phyloP scores from a whole-genome alignment of 176 grass and related monocot species.

The Zoysia pacifica region DNA sequence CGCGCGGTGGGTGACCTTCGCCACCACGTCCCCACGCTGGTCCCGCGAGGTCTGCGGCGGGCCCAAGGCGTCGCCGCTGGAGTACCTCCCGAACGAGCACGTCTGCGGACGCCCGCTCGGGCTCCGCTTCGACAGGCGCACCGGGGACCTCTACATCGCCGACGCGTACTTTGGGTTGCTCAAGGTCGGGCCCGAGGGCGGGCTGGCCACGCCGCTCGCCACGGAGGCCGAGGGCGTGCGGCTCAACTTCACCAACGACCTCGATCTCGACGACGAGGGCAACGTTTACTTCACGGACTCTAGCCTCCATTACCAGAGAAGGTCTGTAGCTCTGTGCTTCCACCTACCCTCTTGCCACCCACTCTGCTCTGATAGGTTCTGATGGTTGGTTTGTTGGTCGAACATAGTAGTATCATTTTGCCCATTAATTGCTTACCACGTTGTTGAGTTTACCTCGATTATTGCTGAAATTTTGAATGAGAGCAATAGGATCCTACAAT shows the following conservation, averaged over 20 bases:
- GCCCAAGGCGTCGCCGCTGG: slow-evolving; percentile 64
- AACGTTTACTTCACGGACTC: slow-evolving; percentile 92
- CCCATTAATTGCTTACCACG: background rate
- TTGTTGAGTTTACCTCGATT: background rate
- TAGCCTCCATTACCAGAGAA: slow-evolving; percentile 84
- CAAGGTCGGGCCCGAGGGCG: slow-evolving; percentile 92
- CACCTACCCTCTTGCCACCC: background rate
- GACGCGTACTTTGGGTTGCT: slow-evolving; percentile 82
- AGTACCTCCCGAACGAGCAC: slow-evolving; percentile 88
- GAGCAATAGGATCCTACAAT: background rate
- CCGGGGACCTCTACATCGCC: slow-evolving; percentile 87
- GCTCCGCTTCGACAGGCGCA: slow-evolving; percentile 68
- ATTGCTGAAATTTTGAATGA: background rate
- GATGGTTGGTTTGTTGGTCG: background rate
- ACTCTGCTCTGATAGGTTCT: background rate
- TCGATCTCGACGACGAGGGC: slow-evolving; percentile 79
- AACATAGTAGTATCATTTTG: background rate
- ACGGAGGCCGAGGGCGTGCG: slow-evolving; percentile 82
- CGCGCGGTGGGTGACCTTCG: slow-evolving; percentile 68
- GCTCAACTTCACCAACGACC: slow-evolving; percentile 92
- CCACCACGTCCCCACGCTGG: slow-evolving; percentile 75
- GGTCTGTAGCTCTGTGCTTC: slow-evolving; percentile 36
- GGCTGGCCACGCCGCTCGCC: slow-evolving; percentile 67
- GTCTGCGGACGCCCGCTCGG: slow-evolving; percentile 86
- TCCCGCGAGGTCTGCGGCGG: slow-evolving; percentile 55